Evolutionary conservation across 2,329 filamentous ascomycete genomes (phyloP), one percentile per base, ranked within the genome.

Genomic region (Clonostachys solani): DNA sequence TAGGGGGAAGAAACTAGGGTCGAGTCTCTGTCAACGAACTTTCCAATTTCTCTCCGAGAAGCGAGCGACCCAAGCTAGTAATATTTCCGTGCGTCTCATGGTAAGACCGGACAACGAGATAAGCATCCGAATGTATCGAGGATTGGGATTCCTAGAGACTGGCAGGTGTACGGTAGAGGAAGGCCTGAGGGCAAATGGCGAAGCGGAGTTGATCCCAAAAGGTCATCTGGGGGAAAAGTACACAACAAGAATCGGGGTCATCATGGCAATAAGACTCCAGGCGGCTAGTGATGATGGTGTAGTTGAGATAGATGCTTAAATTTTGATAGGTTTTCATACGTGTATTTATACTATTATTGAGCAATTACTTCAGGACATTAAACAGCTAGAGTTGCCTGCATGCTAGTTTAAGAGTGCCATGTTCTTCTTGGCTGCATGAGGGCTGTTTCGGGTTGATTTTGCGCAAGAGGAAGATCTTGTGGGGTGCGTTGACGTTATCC

Each of bases 11-110:
- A 47, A 47, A 5, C 29, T 52, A 18, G 52, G 42, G 15, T 35
- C 37, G 16, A n/a, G 42, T 18, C 45, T 54, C 16, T 54, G 52
- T 29, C 40, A 43, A 35, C 34, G 15, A 12, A 45, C 50, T 3
- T 49, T 52, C 15, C 35, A 43, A 41, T 46, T 48, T 52, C 46
- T 54, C n/a, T 29, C 23, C 9, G 40, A 42, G 40, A 16, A 15
- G n/a, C n/a, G 18, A 23, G 40, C 16, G n/a, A 42, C n/a, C 16
- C 15, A 15, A 42, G n/a, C 4, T 19, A 16, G n/a, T 3, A 15
- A 23, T 23, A 16, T 42, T 16, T 15, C 23, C 13, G 2, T 42
- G 15, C 40, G 40, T 15, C 17, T 42, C 17, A 23, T 42, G 16
- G 40, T 42, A 15, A 42, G 15, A 23, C 40, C 40, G 15, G 40